phyloP scores from a whole-genome alignment of 2,329 filamentous ascomycete species.

The Aspergillus felis region DNA sequence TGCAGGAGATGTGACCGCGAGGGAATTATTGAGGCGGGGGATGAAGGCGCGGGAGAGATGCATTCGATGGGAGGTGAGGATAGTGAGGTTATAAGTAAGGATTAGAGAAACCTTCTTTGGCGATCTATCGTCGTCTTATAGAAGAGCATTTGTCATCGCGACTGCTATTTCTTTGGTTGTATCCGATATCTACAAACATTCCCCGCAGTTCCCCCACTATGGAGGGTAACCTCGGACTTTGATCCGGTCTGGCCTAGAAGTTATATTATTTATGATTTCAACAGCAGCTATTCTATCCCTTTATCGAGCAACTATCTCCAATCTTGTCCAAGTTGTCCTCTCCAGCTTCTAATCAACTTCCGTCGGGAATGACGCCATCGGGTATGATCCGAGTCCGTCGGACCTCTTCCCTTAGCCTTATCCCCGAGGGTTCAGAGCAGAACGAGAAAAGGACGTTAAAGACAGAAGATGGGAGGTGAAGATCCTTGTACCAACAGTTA shows the following conservation, averaged over 20 bases:
- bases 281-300: neutral
- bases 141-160: neutral
- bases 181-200: neutral
- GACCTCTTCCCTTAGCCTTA: neutral
- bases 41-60: conserved; percentile 1
- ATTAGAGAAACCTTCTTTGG: neutral
- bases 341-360: neutral
- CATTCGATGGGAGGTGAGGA: neutral
- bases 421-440: neutral
- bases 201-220: neutral
- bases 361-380: conserved; percentile 8
- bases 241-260: neutral
- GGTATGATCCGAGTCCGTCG: conserved; percentile 9
- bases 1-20: neutral
- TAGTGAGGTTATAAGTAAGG: neutral
- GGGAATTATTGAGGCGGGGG: neutral
- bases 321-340: neutral
- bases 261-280: neutral
- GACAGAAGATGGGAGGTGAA: no score
- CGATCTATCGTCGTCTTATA: neutral
- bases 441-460: neutral
- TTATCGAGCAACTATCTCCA: neutral
- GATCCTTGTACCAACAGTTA: no score
- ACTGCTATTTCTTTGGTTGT: neutral
- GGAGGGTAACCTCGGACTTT: neutral